Conservation (phyloP, 192 early-diverging fungal genomes). For the Ramicandelaber brevisporus region DNA sequence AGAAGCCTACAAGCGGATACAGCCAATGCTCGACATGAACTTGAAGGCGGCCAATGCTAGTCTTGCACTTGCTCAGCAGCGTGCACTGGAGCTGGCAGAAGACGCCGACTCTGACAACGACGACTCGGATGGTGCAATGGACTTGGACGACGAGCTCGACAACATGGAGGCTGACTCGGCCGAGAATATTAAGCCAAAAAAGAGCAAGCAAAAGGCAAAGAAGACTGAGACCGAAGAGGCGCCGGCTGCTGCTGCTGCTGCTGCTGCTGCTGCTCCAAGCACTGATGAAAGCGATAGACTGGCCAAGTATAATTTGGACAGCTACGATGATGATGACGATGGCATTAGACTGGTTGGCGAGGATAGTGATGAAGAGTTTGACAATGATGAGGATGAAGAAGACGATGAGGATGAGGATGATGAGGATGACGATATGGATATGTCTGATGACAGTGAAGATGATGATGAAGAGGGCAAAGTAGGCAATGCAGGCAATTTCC, state of each 20-base stretch:
- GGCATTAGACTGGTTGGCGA: constrained; percentile 12
- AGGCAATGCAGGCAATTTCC: constrained; percentile 27
- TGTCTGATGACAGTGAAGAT: background rate
- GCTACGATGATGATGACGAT: constrained; percentile 68
- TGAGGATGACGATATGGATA: background rate
- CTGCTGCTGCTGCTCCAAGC: no score
- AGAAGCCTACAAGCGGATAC: constrained; percentile 64
- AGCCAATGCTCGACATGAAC: constrained; percentile 32
- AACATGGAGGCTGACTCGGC: constrained; percentile 7
- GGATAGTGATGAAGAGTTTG: constrained; percentile 17
- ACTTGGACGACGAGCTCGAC: constrained; percentile 2
- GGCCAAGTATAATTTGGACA: constrained; percentile 71
- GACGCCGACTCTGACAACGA: constrained; percentile 6
- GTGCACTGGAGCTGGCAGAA: constrained; percentile 20
- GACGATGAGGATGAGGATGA: constrained; percentile 2
- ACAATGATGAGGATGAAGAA: constrained; percentile 9
- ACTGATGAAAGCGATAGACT: no score
- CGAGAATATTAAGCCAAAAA: background rate
- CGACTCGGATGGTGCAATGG: constrained; percentile 3
- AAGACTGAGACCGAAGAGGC: constrained; percentile 8
- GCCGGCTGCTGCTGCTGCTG: constrained; percentile 31
- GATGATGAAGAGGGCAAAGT: constrained; percentile 1
- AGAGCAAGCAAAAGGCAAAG: constrained; percentile 3
- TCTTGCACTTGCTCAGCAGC: no score
- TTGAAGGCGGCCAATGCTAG: constrained; percentile 35